Evolutionary conservation across 2,329 filamentous ascomycete genomes (phyloP).

Genomic region (Fusarium begoniae): DNA sequence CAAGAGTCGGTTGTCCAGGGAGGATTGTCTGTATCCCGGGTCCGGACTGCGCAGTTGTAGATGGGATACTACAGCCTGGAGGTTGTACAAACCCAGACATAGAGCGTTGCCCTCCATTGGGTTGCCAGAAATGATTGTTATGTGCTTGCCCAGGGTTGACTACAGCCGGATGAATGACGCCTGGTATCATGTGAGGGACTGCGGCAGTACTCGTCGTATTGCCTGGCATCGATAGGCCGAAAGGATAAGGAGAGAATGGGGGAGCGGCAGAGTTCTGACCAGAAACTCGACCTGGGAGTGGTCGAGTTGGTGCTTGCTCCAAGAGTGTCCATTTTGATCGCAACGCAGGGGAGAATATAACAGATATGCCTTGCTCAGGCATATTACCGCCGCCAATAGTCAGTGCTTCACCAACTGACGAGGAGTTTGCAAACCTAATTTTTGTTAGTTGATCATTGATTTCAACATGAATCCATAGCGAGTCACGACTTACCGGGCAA

Average conservation of each 20-base stretch:
- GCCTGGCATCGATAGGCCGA: not conserved
- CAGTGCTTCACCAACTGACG: conserved; percentile 42
- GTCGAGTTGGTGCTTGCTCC: not conserved
- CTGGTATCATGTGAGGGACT: conserved; percentile 1
- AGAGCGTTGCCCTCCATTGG: conserved; percentile 10
- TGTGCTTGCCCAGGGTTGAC: conserved; percentile 3
- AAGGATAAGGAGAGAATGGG: conserved; percentile 10
- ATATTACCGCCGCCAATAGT: conserved; percentile 33
- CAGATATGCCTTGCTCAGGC: conserved; percentile 39
- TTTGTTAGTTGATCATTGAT: not conserved
- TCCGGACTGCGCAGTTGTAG: not conserved
- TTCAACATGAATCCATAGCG: not conserved
- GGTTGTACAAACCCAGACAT: conserved; percentile 7
- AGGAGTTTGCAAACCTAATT: conserved; percentile 41
- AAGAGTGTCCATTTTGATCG: conserved; percentile 46
- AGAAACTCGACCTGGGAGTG: not conserved
- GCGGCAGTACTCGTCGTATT: not conserved
- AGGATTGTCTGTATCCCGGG: not conserved
- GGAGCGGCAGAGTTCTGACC: not conserved
- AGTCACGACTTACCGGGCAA: conserved; percentile 43
- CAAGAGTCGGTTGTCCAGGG: not conserved
- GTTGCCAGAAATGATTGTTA: not conserved
- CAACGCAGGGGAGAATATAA: conserved; percentile 41
- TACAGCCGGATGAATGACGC: conserved; percentile 13
- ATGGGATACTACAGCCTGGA: not conserved